Evolutionary conservation across 768 basidiomycete species (phyloP), one percentile per base, ranked within the genome.

Genomic region (Mycena crocata): DNA sequence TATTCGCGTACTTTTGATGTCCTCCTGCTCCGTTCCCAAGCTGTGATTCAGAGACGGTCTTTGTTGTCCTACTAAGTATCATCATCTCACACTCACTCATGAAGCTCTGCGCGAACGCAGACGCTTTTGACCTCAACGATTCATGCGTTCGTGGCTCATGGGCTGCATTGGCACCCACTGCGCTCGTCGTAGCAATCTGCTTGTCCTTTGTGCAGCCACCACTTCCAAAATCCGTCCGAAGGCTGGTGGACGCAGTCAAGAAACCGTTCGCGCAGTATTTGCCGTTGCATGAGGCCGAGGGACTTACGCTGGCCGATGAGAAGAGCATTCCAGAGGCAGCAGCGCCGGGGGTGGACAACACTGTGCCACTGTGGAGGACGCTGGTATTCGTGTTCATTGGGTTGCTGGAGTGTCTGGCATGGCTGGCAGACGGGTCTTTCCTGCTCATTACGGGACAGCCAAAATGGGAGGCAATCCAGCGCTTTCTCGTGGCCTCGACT

Each of bases 371-470:
- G 10, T 91, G 91, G 89, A 85, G 87, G 48, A 87, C 88, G 3
- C 65, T 89, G 44, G 69, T 86, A 21, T 84, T 93, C 55, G 82
- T 84, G 2, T 82, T 84, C 64, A 67, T 90, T 5, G 87, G 90
- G 1, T 82, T 92, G 40, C 35, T 84, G 8, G 84, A 91, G 70
- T 79, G 86, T 0, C 77, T 93, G 7, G 72, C 77, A 12, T 92
- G 92, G 90, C 75, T 90, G 2, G 83, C 82, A n/a, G 72, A 81
- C 5, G 89, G 86, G n/a, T 85, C 87, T 8, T 93, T 87, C 74
- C 71, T 72, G 19, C 68, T 89, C 19, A 81, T 85, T n/a, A 77
- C 77, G 40, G 75, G 83, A 24, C 62, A 72, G 0, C 57, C 72
- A 24, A 69, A 70, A 31, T 84, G 83, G 80, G 68, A 59, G 17